A percentile compares a stretch with the other conserved stretches of the same genome.
Conservation (phyloP, 768 basidiomycete genomes). For the Rhodotorula kratochvilovae region DNA sequence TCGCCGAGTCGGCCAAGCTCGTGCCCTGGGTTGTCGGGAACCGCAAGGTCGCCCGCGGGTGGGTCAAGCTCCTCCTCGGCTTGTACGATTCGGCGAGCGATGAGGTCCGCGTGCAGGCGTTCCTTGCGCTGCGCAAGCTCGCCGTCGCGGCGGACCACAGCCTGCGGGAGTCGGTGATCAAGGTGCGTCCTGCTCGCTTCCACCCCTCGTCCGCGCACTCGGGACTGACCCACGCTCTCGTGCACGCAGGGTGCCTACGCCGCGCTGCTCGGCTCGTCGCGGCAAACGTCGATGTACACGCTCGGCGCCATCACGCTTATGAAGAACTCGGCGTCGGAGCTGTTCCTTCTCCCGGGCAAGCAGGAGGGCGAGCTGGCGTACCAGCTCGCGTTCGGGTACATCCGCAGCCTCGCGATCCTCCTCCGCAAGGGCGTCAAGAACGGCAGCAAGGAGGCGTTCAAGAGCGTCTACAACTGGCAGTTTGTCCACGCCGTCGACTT, state of each 20-base stretch:
- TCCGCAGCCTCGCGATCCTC: slow-evolving; percentile 88
- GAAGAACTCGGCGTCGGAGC: slow-evolving; percentile 94
- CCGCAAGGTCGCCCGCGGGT: slow-evolving; percentile 75
- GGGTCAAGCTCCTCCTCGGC: slow-evolving; percentile 58
- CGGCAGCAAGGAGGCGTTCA: slow-evolving; percentile 83
- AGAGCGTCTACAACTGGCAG: slow-evolving; percentile 98
- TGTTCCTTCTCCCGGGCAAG: slow-evolving; percentile 73
- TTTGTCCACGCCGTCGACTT: slow-evolving; percentile 93
- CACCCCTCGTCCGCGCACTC: background rate
- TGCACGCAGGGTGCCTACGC: slow-evolving; percentile 67
- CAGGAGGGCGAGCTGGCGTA: slow-evolving; percentile 56
- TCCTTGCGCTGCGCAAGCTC: slow-evolving; percentile 75
- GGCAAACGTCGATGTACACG: slow-evolving; percentile 78
- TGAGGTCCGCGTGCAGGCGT: slow-evolving; percentile 73
- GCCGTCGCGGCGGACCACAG: slow-evolving; percentile 72
- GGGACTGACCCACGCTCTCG: slow-evolving; percentile 45
- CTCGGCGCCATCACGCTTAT: slow-evolving; percentile 88
- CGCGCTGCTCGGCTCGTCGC: slow-evolving; percentile 73
- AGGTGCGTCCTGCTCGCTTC: slow-evolving; percentile 54
- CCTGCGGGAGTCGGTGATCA: slow-evolving; percentile 77
- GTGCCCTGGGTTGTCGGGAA: slow-evolving; percentile 81
- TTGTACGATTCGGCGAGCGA: slow-evolving; percentile 60
- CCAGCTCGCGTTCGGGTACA: slow-evolving; percentile 92
- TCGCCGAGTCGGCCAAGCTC: slow-evolving; percentile 80
- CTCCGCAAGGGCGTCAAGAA: slow-evolving; percentile 85